Evolutionary conservation across 495 filamentous ascomycete genomes (phyloP), one percentile per base, ranked within the genome.

Genomic region (Patellaria atrata): DNA sequence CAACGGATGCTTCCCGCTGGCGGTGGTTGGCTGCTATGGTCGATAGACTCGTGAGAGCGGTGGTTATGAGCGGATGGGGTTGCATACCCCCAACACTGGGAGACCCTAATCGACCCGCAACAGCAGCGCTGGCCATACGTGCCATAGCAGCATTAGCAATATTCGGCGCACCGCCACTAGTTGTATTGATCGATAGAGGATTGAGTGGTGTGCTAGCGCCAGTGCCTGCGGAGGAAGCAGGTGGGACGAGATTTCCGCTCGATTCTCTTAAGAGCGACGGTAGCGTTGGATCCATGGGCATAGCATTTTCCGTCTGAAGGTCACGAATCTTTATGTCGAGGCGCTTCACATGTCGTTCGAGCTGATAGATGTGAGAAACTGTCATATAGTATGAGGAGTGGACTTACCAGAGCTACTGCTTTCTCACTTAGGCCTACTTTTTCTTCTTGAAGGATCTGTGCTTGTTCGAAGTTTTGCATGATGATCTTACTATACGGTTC

Each of bases 321-420:
- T 77, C 70, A 30, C 83, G 82, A 51, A 97, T 79, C 48, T 87
- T 83, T 38, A 76, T 56, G 53, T 97, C 91, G 31, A 97, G 67
- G 29, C 77, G 73, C 44, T 81, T 82, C 50, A 87, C 69, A 49
- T 96, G 84, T 21, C 89, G 83, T 57, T 96, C 89, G 33, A 93
- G 63, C 41, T 62, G 11, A 22, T 30, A 30, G 14, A 27, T 22
- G 41, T 37, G n/a, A 40, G 29, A 17, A 32, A 21, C 20, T 14
- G 19, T 35, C 17, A 39, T 34, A 31, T 15, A 2, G 12, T 28
- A 5, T 18, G 16, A 22, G 9, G 20, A n/a, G 3, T 21, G 33
- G 3, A 45, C 51, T 30, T 56, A 66, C 67, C 18, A 85, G 65
- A 13, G 69, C 60, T 40, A 77, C 69, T 5, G 83, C 75, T 51